Base-by-base conservation (phyloP, 768 basidiomycete species). In the Termitomyces sp. region DNA sequence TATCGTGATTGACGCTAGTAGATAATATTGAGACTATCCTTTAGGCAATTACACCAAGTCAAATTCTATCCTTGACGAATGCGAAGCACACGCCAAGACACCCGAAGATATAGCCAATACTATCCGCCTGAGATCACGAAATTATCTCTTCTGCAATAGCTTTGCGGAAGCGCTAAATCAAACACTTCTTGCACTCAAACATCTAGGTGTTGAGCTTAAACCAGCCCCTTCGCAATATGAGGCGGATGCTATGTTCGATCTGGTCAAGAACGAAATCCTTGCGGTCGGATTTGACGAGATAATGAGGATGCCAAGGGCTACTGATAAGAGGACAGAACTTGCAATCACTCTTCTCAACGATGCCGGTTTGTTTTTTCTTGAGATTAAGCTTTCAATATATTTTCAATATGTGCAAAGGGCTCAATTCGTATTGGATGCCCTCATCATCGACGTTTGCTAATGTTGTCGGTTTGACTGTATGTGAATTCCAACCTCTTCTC, bases 341-440 rank as follows among this genome's bases (percentile, higher is more conserved):
- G 85, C 86, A 9, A 83, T 88, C 9, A 73, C 80, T 12, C 68
- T 89, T 48, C 73, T 89, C 31, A 87, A 86, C 62, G 88, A 90
- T 63, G 87, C 87, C 22, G 85, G 86, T 82, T 59, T 41, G 73
- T 62, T 10, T 31, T 29, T 18, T 33, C 46, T 12, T 39, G 12
- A 12, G 15, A 29, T 36, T 24, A 18, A 56, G 28, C 13, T 28
- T 53, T 31, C 16, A 20, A 24, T 57, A 36, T 24, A 18, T 46
- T 6, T 34, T 18, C 15, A 22, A 47, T 51, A 18, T 47, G 31
- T 12, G 31, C 31, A 15, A 52, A 86, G 85, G 85, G 5, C 80
- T 81, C 29, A 85, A 86, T 66, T 86, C 87, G 12, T 88, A 88
- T 63, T 89, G 87, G 87, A 85, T 81, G 62, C 76, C 80, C 13